Base-by-base conservation (phyloP, 2,329 filamentous ascomycete genomes). In the Metarhizium album region DNA sequence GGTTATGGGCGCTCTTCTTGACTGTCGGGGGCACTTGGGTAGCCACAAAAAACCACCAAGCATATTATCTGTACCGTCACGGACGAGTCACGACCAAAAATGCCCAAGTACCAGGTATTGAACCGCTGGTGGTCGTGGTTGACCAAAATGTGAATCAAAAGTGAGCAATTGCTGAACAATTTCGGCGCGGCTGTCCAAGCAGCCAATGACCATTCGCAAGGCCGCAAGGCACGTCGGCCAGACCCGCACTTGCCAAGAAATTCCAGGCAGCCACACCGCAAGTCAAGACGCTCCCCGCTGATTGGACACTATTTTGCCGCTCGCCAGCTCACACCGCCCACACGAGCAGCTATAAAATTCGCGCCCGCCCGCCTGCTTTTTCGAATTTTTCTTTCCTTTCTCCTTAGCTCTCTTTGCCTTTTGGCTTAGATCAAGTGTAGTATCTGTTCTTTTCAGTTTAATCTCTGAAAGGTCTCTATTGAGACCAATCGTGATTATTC, bases 391-490 rank as follows among this genome's bases (percentile, higher is more conserved):
- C 59, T 55, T 65, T 60, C 53, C 59, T 60, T 66, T 66, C 59
- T 55, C 66, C 66, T 65, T 62, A 70, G 67, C 67, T 70, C 67
- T 70, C 67, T 70, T 70, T 70, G 67, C 67, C 73, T 74, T 76
- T 76, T 80, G 77, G 81, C 81, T 87, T 86, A 88, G 85, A 89
- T 89, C 85, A 89, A 87, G 84, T 89, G 84, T 88, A 89, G 85
- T 89, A 89, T 87, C 84, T 88, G 85, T 90, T 90, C 86, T 90
- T 89, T 86, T 88, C 83, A 90, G 86, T 89, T 90, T 90, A 90
- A 90, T 89, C 83, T 86, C 86, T 90, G 85, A 85, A 87, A 89
- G 78, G 77, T 75, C 74, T 76, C 82, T 79, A 86, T 73, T 76
- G 81, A 75, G 74, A 74, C 75, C 75, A 80, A 79, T 78, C 75